Evolutionary conservation across 768 basidiomycete genomes (phyloP), one percentile per base, ranked within the genome.

Genomic region (Cyclocybe cylindracea): DNA sequence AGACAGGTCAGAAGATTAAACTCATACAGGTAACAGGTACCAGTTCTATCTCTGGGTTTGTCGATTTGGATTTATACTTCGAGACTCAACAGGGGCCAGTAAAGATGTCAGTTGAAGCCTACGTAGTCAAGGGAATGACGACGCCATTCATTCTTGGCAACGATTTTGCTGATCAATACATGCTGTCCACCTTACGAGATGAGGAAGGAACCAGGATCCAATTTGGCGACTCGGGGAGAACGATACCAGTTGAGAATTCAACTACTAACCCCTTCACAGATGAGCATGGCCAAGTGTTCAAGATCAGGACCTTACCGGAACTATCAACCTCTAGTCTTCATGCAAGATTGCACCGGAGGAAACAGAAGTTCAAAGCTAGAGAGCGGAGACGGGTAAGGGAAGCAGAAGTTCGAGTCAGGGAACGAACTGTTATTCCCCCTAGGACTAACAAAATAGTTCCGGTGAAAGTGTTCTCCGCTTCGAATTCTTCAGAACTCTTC

Each of bases 11-110:
- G 37, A 50, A 56, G 18, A 60, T 73, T 4, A 63, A 63, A 10
- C 47, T 73, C 0, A 54, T 68, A 10, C 70, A 73, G 55, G 64
- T 72, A 1, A 72, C 71, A 0, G 68, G 67, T 0, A 60, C 47
- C 1, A 53, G 61, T 8, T 44, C 50, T 0, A 69, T 73, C 7
- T 51, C 47, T 11, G 66, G 67, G 0, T 74, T 54, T 45, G 59
- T 71, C 0, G 48, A 16, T 13, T 10, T 73, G 0, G 55, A 63
- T n/a, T 18, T 73, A 5, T 52, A 33, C 33, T 66, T 70, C 42
- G 36, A 59, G 13, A 66, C 66, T 4, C 7, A 39, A 0, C 8
- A 53, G 8, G 64, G 67, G 1, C 50, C 53, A 0, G 61, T 73
- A 0, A 50, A 58, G 42, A 29, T 72, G 2, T 53, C 47, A 8